Percentiles rank a stretch among this genome's conserved stretches.
These are phyloP conservation scores for Neotropicomus parvogracilis DNA, from an alignment of 1,284 basidiomycete genomes.

Conservation along the genomic window DNA sequence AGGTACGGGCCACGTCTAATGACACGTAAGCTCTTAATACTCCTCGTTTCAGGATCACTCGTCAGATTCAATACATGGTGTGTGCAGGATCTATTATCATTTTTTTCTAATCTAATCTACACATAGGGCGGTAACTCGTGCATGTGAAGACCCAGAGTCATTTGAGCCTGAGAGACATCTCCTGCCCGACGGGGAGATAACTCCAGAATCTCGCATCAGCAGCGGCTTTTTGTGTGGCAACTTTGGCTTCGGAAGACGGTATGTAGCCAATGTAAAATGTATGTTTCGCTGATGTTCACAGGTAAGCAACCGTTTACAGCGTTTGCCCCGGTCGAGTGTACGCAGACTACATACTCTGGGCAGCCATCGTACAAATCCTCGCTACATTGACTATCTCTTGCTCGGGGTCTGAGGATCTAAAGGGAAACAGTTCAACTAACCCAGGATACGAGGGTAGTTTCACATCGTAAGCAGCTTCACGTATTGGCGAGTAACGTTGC, in stretches of 20 bases:
- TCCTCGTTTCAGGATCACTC: neutral
- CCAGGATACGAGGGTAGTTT: constrained; percentile 3
- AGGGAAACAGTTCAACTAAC: neutral
- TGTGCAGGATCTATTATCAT: neutral
- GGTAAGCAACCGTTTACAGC: too few relatives aligned
- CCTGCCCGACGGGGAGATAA: neutral
- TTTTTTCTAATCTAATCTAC: neutral
- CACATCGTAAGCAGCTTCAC: constrained; percentile 1
- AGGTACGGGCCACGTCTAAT: neutral
- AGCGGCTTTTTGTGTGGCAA: constrained; percentile 5
- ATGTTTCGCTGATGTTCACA: too few relatives aligned
- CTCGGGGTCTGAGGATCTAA: neutral
- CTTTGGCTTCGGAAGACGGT: constrained; percentile 9
- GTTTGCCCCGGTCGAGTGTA: constrained; percentile 7
- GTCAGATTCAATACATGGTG: constrained; percentile 6
- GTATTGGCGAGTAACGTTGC: neutral
- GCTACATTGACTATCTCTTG: constrained; percentile 1
- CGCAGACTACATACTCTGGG: constrained; percentile 3
- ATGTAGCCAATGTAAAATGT: neutral
- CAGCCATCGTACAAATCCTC: neutral
- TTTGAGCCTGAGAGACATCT: constrained; percentile 6
- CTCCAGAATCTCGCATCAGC: constrained; percentile 1
- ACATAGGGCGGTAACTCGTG: constrained; percentile 1
- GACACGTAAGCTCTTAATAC: neutral
- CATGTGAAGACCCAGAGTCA: constrained; percentile 1